phyloP scores from a whole-genome alignment of 306 rosid species.

The Rosa lucieae region DNA sequence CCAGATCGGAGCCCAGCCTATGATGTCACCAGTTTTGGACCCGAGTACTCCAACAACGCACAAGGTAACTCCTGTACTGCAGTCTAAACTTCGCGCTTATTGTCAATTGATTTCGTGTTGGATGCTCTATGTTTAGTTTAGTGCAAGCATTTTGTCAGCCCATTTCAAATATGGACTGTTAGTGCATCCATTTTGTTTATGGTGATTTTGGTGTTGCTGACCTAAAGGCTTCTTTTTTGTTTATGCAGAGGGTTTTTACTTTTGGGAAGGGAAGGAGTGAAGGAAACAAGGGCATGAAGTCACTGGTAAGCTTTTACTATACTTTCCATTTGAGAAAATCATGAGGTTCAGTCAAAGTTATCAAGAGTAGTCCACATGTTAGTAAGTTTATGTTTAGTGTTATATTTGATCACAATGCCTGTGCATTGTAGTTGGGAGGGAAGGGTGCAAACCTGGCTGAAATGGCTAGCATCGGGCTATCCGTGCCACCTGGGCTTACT shows the following conservation, averaged over 20 bases:
- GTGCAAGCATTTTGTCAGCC: neutral
- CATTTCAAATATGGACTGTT: neutral
- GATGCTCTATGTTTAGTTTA: neutral
- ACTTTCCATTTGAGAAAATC: neutral
- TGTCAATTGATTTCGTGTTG: neutral
- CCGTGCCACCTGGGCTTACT: conserved; percentile 95
- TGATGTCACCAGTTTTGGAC: conserved; percentile 47
- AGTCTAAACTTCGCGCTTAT: neutral
- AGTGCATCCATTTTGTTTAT: neutral
- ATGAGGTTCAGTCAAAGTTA: neutral
- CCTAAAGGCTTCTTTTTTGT: conserved; percentile 28
- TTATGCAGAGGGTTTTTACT: conserved; percentile 74
- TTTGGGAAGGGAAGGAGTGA: conserved; percentile 93
- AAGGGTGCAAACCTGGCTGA: conserved; percentile 98
- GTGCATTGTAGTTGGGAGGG: conserved; percentile 73
- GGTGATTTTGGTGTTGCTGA: conserved; percentile 2
- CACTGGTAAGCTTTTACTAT: conserved; percentile 60
- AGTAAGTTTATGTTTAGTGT: neutral
- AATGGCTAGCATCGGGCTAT: conserved; percentile 92
- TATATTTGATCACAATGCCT: neutral
- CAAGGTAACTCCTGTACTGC: conserved; percentile 45
- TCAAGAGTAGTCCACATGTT: neutral
- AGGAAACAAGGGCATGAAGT: conserved; percentile 92
- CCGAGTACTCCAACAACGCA: conserved; percentile 57
- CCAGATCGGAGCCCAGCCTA: conserved; percentile 38